Evolutionary conservation across 768 basidiomycete species (phyloP), one percentile per base, ranked within the genome.

Genomic region (Leccinum broughii): DNA sequence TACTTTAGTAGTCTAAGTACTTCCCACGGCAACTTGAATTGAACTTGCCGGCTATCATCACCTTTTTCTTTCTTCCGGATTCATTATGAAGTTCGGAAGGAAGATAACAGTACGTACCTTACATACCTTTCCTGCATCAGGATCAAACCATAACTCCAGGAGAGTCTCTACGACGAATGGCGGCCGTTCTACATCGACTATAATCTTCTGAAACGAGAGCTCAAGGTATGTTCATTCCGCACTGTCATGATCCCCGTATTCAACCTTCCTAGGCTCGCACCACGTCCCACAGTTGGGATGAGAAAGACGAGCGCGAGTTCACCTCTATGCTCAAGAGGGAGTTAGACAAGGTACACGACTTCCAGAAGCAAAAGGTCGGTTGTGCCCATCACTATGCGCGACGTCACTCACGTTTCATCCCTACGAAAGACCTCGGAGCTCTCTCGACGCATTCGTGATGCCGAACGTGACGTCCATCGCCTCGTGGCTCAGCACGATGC

Each of bases 341-440:
- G 77, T 81, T 98, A 34, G 92, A 95, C 69, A 98, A 98, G 77
- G 88, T 98, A 49, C 89, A 95, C 66, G 87, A 89, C 68, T 98
- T 98, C 71, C 96, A 98, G 72, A 91, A 88, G 71, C 77, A 81
- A 35, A 98, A 97, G 85, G 93, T 89, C 68, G 4, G 71, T 26
- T 63, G 22, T 4, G 30, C 44, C n/a, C 35, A n/a, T 20, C 6
- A 32, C 41, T 46, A 34, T 54, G 35, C 55, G 22, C 22, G 8
- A 7, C 26, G 15, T 57, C 57, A 37, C 61, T 62, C 26, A 62
- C 58, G 6, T 24, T 44, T 7, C 13, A 22, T 7, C 17, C 17
- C 9, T 1, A 53, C 48, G 20, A 22, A 57, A 94, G 92, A 90
- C 92, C 13, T 80, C 84, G 13, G 94, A 98, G 71, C 83, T 97